phyloP scores from a whole-genome alignment of 1,284 basidiomycete genomes.

The Naganishia sp. region DNA sequence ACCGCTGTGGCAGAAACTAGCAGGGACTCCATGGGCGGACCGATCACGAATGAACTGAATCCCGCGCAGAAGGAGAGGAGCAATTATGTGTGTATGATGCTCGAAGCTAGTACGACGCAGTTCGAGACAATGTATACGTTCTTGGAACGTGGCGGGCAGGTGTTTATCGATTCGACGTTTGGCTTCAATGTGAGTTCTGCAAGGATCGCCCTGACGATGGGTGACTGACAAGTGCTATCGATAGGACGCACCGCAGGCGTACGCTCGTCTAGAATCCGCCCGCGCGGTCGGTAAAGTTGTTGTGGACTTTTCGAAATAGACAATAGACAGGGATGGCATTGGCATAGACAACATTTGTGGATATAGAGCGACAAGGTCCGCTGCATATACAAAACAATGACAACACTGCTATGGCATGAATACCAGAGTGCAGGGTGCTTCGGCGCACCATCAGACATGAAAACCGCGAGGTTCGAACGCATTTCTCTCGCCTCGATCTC shows the following conservation, averaged over 20 bases:
- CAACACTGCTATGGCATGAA: no score
- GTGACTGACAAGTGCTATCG: not conserved
- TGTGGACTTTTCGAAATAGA: constrained; percentile 39
- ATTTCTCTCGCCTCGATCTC: no score
- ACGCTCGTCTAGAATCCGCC: constrained; percentile 61
- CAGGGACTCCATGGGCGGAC: constrained; percentile 40
- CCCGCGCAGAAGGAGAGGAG: constrained; percentile 32
- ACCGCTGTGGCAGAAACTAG: constrained; percentile 32
- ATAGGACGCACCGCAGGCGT: constrained; percentile 60
- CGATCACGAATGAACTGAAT: constrained; percentile 38
- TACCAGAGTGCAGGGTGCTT: no score
- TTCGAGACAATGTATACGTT: constrained; percentile 40
- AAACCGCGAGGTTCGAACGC: no score
- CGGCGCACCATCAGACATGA: no score
- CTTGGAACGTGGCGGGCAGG: constrained; percentile 57
- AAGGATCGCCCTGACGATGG: not conserved
- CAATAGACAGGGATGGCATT: not conserved
- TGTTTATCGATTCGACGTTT: constrained; percentile 64
- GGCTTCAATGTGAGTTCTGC: constrained; percentile 57
- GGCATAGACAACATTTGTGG: not conserved
- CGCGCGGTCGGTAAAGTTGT: constrained; percentile 66
- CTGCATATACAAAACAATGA: no score
- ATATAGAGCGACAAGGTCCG: not conserved
- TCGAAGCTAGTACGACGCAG: constrained; percentile 35
- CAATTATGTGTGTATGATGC: constrained; percentile 43